A percentile compares a stretch with the other conserved stretches of the same genome.
Evolutionary conservation across 176 grass and related monocot species (phyloP).

Genomic region (Elymus sibiricus): DNA sequence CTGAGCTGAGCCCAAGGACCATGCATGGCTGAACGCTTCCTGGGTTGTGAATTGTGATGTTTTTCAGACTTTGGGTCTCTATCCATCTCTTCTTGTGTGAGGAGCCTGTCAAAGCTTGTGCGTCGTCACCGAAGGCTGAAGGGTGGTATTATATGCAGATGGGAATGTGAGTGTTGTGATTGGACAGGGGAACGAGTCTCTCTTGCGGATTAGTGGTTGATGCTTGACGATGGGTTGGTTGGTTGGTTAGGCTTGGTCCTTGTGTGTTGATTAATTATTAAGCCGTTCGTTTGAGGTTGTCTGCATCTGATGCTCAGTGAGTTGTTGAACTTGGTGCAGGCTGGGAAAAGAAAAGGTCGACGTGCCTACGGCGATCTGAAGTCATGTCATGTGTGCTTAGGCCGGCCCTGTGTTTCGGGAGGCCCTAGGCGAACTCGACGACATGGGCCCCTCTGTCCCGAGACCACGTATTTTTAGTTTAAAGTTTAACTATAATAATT

Average conservation of each 20-base stretch:
- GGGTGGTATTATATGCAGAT: neutral
- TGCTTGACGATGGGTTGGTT: neutral
- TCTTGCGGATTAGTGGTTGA: neutral
- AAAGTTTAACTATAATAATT: too few relatives aligned
- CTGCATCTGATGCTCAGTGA: conserved; percentile 15
- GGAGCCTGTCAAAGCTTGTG: neutral
- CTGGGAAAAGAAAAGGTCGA: neutral
- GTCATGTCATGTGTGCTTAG: neutral
- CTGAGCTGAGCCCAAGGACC: neutral
- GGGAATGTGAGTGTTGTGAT: neutral
- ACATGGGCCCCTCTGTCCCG: too few relatives aligned
- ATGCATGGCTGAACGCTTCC: neutral
- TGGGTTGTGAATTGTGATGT: neutral
- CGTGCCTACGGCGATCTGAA: neutral
- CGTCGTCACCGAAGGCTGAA: neutral
- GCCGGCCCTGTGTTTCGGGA: too few relatives aligned
- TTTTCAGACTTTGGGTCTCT: neutral
- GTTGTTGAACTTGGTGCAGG: neutral
- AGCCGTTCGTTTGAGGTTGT: neutral
- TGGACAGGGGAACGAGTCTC: neutral
- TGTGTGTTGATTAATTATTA: neutral
- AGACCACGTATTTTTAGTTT: too few relatives aligned
- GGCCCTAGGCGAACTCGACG: too few relatives aligned
- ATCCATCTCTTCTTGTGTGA: neutral
- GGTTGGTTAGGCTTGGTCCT: neutral